phyloP scores from a whole-genome alignment of 768 basidiomycete genomes.

The Clavulina sp. region DNA sequence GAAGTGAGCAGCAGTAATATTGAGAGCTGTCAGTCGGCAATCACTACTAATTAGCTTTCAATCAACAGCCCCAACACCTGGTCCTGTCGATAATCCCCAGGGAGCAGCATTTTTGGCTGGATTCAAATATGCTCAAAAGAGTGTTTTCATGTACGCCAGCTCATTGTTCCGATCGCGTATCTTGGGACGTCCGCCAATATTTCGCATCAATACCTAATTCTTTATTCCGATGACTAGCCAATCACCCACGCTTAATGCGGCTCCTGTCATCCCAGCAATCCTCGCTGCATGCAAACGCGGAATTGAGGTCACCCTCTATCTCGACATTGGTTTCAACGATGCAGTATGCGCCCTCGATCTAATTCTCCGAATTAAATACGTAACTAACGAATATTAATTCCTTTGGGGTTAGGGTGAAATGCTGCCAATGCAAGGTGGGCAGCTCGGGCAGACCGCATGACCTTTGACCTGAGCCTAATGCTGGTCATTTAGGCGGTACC shows the following conservation, averaged over 20 bases:
- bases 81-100: slow-evolving; percentile 31
- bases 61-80: no score
- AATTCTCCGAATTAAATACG: no score
- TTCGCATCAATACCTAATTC: neutral
- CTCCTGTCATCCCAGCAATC: slow-evolving; percentile 38
- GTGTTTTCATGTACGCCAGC: slow-evolving; percentile 39
- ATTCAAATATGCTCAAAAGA: slow-evolving; percentile 38
- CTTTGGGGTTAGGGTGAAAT: no score
- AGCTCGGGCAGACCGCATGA: no score
- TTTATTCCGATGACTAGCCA: slow-evolving; percentile 26
- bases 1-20: no score
- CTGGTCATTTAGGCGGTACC: no score
- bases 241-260: slow-evolving; percentile 54
- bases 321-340: slow-evolving; percentile 38
- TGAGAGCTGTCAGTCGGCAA: no score
- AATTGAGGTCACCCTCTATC: slow-evolving; percentile 39
- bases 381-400: neutral
- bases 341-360: neutral
- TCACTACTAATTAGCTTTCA: no score
- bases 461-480: no score
- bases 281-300: slow-evolving; percentile 44
- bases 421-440: slow-evolving; percentile 44
- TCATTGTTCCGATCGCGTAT: neutral
- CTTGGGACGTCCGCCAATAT: neutral
- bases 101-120: slow-evolving; percentile 52